phyloP scores from a whole-genome alignment of 345 rosid genomes.

The thale cress (Arabidopsis thaliana) region DNA sequence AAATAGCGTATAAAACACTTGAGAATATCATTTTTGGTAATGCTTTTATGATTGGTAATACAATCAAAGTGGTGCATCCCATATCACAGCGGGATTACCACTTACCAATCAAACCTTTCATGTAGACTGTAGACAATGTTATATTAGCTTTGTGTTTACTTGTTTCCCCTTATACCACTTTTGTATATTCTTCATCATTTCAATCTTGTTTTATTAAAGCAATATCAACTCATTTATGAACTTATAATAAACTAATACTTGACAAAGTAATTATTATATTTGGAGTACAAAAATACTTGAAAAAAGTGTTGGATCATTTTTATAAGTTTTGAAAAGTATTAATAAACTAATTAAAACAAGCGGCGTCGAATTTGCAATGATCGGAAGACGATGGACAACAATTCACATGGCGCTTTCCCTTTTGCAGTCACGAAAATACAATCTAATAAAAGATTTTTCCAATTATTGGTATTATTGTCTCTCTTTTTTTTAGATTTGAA shows the following conservation, averaged over 20 bases:
- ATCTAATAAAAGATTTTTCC: constrained; percentile 34
- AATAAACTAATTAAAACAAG: constrained; percentile 9
- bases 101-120: background rate
- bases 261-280: constrained; percentile 4
- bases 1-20: no score
- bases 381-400: constrained; percentile 10
- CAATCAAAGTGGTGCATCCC: no score
- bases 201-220: constrained; percentile 34
- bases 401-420: constrained; percentile 40
- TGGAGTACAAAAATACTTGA: constrained; percentile 25
- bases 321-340: background rate
- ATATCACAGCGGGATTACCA: no score
- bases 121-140: constrained; percentile 1
- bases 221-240: constrained; percentile 10
- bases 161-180: constrained; percentile 24
- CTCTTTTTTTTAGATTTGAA: background rate
- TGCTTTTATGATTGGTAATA: no score
- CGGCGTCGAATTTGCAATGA: constrained; percentile 45
- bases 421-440: constrained; percentile 30
- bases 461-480: constrained; percentile 23
- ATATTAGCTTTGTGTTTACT: background rate
- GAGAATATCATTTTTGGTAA: no score
- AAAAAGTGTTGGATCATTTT: background rate
- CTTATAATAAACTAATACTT: constrained; percentile 1
- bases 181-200: constrained; percentile 39